Evolutionary conservation across 2,329 filamentous ascomycete species (phyloP).

Genomic region (Plectosphaerella plurivora): DNA sequence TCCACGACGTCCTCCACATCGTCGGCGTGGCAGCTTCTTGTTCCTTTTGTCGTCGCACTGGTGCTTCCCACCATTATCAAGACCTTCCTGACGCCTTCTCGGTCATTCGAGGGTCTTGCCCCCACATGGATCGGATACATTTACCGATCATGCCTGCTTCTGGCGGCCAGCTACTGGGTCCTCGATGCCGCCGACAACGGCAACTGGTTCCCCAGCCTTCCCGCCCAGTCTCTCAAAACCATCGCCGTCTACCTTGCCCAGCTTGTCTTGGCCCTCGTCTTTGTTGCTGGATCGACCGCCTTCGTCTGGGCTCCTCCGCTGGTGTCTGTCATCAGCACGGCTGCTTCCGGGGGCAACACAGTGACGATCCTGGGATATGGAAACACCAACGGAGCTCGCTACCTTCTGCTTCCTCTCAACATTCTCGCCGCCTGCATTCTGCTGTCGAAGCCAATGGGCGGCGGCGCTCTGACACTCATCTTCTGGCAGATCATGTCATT

Average conservation of each 20-base stretch:
- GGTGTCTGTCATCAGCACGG: slow-evolving; percentile 62
- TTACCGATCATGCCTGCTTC: slow-evolving; percentile 69
- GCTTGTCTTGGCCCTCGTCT: slow-evolving; percentile 69
- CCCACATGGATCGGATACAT: slow-evolving; percentile 78
- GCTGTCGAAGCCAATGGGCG: slow-evolving; percentile 91
- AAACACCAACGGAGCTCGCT: slow-evolving; percentile 88
- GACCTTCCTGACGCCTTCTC: slow-evolving; percentile 75
- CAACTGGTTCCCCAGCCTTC: slow-evolving; percentile 64
- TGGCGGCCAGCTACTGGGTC: slow-evolving; percentile 80
- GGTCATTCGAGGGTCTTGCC: slow-evolving; percentile 83
- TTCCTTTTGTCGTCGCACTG: slow-evolving; percentile 72
- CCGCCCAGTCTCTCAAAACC: slow-evolving; percentile 64
- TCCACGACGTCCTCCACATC: slow-evolving; percentile 90
- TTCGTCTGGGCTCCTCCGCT: slow-evolving; percentile 85
- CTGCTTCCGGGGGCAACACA: slow-evolving; percentile 37
- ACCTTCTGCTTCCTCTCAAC: slow-evolving; percentile 77
- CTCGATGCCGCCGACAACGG: slow-evolving; percentile 85
- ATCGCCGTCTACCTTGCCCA: slow-evolving; percentile 76
- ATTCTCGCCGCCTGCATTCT: slow-evolving; percentile 73
- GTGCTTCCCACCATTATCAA: slow-evolving; percentile 71
- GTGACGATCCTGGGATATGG: slow-evolving; percentile 86
- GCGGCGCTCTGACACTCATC: slow-evolving; percentile 75
- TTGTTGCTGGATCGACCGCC: slow-evolving; percentile 79
- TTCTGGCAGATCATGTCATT: slow-evolving; percentile 85
- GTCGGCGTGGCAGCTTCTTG: slow-evolving; percentile 78